Conservation (phyloP, 2,329 filamentous ascomycete species). For the Sclerotinia subarctica region DNA sequence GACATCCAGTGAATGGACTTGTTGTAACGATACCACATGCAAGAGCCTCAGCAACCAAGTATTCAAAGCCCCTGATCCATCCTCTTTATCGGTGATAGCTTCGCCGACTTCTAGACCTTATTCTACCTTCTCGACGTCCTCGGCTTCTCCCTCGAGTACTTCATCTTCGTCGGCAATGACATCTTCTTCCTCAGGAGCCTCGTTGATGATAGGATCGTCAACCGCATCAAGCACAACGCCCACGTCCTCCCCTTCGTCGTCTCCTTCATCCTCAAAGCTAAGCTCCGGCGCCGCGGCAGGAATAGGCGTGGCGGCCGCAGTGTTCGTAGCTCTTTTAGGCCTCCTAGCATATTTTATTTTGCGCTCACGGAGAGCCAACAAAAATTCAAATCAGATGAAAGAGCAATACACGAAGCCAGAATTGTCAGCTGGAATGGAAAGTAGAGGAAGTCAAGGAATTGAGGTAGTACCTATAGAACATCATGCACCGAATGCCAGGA, state of each 20-base stretch:
- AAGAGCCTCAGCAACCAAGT: constrained; percentile 1
- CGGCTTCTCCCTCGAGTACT: not conserved
- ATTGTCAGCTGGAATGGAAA: not conserved
- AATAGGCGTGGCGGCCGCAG: not conserved
- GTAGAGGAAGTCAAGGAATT: not conserved
- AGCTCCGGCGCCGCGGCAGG: not conserved
- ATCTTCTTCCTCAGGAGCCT: not conserved
- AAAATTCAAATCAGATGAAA: not conserved
- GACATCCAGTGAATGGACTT: not conserved
- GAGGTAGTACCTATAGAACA: not conserved
- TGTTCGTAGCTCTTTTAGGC: not conserved
- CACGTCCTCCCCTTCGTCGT: not conserved
- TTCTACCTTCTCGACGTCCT: not conserved
- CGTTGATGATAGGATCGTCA: not conserved
- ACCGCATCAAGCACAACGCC: not conserved
- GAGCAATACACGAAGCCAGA: not conserved
- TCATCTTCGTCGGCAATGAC: not conserved
- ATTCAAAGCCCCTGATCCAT: constrained; percentile 3
- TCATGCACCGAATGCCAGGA: not conserved
- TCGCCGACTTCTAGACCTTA: constrained; percentile 5
- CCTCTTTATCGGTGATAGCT: not conserved
- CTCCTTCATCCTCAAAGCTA: not conserved
- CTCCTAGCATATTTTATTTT: not conserved
- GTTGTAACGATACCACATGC: not conserved
- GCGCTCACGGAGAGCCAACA: not conserved